These are phyloP conservation scores for Handroanthus guayacan DNA, from an alignment of 257 asterid genomes.

Conservation along the genomic window DNA sequence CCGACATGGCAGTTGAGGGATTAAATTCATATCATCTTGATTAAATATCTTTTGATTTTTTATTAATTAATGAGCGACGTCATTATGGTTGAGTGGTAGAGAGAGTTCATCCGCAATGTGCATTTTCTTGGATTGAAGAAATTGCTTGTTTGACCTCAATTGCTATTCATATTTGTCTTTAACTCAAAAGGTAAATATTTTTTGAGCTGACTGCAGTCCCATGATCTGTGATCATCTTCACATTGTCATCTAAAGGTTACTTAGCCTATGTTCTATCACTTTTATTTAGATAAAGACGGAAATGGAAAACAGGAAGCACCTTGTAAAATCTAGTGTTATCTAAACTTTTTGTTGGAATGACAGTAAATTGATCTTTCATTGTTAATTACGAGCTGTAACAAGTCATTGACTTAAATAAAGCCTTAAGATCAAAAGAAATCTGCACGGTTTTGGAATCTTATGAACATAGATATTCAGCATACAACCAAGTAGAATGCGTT, in stretches of 20 bases:
- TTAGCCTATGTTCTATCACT: slow-evolving; percentile 3
- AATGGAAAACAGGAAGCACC: neutral
- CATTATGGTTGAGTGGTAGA: slow-evolving; percentile 24
- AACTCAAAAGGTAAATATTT: neutral
- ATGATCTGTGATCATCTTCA: slow-evolving; percentile 11
- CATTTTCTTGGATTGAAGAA: slow-evolving; percentile 16
- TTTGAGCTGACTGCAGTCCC: slow-evolving; percentile 24
- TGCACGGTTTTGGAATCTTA: slow-evolving; percentile 43
- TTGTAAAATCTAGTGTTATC: neutral
- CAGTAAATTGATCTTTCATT: slow-evolving; percentile 24
- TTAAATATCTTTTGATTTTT: slow-evolving; percentile 22
- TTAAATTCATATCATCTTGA: slow-evolving; percentile 39
- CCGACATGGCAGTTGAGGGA: slow-evolving; percentile 54
- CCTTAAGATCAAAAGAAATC: slow-evolving; percentile 33
- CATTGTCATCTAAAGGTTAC: slow-evolving; percentile 12
- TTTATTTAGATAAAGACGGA: neutral
- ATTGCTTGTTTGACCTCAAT: slow-evolving; percentile 11
- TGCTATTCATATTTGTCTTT: neutral
- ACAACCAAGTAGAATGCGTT: slow-evolving; percentile 40
- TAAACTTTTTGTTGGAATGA: slow-evolving; percentile 7
- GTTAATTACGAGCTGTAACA: slow-evolving; percentile 32
- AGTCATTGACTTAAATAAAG: slow-evolving; percentile 29
- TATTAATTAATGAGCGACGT: slow-evolving; percentile 32
- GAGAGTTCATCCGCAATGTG: slow-evolving; percentile 26
- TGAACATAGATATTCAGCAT: slow-evolving; percentile 41